Base-by-base conservation (phyloP, 768 basidiomycete genomes). In the Trametes elegans region DNA sequence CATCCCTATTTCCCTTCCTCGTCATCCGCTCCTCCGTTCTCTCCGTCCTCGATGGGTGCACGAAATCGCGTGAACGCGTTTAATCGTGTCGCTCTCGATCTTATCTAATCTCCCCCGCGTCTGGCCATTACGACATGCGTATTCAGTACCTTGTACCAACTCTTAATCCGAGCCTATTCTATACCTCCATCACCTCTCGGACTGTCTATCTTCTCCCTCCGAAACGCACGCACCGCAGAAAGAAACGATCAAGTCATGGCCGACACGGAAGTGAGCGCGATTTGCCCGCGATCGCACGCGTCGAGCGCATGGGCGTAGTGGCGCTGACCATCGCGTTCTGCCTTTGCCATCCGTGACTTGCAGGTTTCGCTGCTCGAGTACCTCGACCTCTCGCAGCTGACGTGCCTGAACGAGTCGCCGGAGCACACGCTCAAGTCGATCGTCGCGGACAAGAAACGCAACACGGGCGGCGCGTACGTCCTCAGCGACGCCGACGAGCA, bases 401-500 rank as follows among this genome's bases (percentile, higher is more conserved):
- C 81, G 55, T 89, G 88, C 62, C 77, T 91, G 60, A 90, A 91
- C 65, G 89, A 91, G 63, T 67, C 75, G 29, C 49, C 61, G 2
- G 63, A 61, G 0, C 82, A 87, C 66, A 73, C 76, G 31, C 64
- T 90, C 41, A 76, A 77, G 58, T 72, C 76, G 21, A 77, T 90
- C 52, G 58, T 88, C 14, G 58, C 64, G 0, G 21, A 44, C 35
- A 83, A 74, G 60, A 66, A 68, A 13, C 68, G 64, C 49, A 87
- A 87, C 68, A 74, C 71, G 1, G 62, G 72, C 26, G 35, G 51
- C 18, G 70, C 70, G 26, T 84, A 78, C 68, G 74, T 90, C 50
- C 73, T 80, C 57, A 87, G 85, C 62, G 86, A 90, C 64, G 81
- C 78, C 2, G 88, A 90, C 59, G 88, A 85, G 60, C 84, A 90